These are phyloP conservation scores for Sugiyamaella americana DNA, from an alignment of 805 yeast genomes.

Conservation along the genomic window DNA sequence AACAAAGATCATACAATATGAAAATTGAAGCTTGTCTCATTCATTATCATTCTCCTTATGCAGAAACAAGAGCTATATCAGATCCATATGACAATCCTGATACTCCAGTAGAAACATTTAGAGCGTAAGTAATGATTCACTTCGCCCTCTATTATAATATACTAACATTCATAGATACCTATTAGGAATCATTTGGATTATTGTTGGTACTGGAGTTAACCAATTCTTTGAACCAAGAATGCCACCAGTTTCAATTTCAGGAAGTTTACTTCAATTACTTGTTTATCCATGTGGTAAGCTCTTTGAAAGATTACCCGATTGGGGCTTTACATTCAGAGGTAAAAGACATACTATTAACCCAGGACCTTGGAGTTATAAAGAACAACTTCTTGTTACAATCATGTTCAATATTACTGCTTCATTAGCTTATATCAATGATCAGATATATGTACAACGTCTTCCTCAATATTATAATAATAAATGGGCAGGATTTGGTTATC, in stretches of 20 bases:
- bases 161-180: too few species aligned
- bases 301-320: conserved; percentile 37
- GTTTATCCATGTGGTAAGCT: conserved; percentile 52
- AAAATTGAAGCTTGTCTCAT: conserved; percentile 39
- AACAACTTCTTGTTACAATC: conserved; percentile 56
- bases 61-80: conserved; percentile 52
- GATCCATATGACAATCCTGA: conserved; percentile 45
- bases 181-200: conserved; percentile 36
- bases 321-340: too few species aligned
- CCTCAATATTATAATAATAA: conserved; percentile 26
- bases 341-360: too few species aligned
- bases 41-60: conserved; percentile 44
- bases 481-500: conserved; percentile 39
- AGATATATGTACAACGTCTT: conserved; percentile 18
- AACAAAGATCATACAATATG: too few species aligned
- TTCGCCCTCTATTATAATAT: too few species aligned
- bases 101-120: conserved; percentile 42
- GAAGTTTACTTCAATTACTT: conserved; percentile 39
- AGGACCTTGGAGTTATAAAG: conserved; percentile 58
- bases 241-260: conserved; percentile 41
- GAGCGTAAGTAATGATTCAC: too few species aligned
- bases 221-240: conserved; percentile 51
- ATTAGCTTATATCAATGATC: conserved; percentile 13
- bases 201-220: conserved; percentile 49
- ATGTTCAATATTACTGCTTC: conserved; percentile 8